Conservation (phyloP, 768 basidiomycete species). For the Suillus discolor region DNA sequence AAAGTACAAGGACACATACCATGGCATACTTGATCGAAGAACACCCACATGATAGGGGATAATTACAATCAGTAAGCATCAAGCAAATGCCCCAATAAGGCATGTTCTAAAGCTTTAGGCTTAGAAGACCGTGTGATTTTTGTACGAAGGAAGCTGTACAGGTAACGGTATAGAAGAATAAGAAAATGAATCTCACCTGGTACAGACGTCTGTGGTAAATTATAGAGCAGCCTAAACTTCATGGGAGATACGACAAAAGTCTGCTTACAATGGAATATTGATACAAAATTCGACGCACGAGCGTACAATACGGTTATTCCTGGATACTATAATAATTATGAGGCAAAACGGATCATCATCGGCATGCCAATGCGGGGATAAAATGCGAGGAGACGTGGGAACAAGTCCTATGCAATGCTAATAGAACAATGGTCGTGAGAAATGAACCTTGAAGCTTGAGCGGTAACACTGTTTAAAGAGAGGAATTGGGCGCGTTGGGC, state of each 20-base stretch:
- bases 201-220: neutral
- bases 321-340: constrained; percentile 12
- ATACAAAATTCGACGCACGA: neutral
- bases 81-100: constrained; percentile 34
- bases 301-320: neutral
- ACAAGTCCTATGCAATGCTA: neutral
- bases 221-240: neutral
- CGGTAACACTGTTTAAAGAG: constrained; percentile 5
- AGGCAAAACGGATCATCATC: neutral
- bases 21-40: constrained; percentile 10
- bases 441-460: constrained; percentile 3
- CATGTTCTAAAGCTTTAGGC: constrained; percentile 18
- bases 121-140: neutral
- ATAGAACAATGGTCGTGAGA: constrained; percentile 8
- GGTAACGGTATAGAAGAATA: neutral
- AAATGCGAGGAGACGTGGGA: neutral
- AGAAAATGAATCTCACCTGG: neutral
- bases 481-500: constrained; percentile 17
- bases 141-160: neutral
- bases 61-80: constrained; percentile 24
- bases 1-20: constrained; percentile 27
- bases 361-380: neutral
- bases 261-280: constrained; percentile 1
- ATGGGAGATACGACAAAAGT: neutral
- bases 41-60: constrained; percentile 9